Evolutionary conservation across 1,284 basidiomycete species (phyloP), one percentile per base, ranked within the genome.

Genomic region (Melampsora larici-populina): DNA sequence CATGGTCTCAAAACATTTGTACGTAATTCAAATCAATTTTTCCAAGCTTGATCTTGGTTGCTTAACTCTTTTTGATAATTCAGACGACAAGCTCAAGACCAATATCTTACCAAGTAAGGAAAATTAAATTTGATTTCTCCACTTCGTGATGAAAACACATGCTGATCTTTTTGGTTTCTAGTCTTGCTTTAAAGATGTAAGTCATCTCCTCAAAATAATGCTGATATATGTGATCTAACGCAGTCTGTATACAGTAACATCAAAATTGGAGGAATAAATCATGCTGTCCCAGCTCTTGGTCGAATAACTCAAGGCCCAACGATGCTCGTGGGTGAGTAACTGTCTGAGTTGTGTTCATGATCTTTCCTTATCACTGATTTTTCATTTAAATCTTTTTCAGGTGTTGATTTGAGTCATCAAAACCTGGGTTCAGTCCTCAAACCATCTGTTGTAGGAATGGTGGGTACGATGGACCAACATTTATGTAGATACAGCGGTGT

Each of bases 1-100:
- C 66, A 76, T 76, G 73, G 55, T 76, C 21, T 18, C 60, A 17
- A 76, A 76, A 55, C 73, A 76, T 63, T 15, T 76, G 73, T 76
- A 62, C 40, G 73, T 26, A 1, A 33, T 55, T 29, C 2, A 33
- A 36, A 33, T 33, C 33, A 65, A 17, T 55, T 17, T 11, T 70
- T 70, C n/a, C 4, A 55, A 33, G 1, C 48, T 58, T 33, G 2
- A 55, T 24, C 6, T 51, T 13, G 17, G 13, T 24, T 6, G 36
- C 11, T 24, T 63, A 26, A 43, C 46, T 48, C 1, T 26, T 11
- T 26, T 31, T 63, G 6, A 24, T 55, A 40, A 31, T 24, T 18
- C 51, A 76, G 66, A 15, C 67, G 65, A 55, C 66, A 40, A 29
- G 29, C 73, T 0, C 64, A 76, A 49, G 73, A 76, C 49, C 73